phyloP scores from a whole-genome alignment of 1,139 yeast genomes.

The Taphrina deformans region DNA sequence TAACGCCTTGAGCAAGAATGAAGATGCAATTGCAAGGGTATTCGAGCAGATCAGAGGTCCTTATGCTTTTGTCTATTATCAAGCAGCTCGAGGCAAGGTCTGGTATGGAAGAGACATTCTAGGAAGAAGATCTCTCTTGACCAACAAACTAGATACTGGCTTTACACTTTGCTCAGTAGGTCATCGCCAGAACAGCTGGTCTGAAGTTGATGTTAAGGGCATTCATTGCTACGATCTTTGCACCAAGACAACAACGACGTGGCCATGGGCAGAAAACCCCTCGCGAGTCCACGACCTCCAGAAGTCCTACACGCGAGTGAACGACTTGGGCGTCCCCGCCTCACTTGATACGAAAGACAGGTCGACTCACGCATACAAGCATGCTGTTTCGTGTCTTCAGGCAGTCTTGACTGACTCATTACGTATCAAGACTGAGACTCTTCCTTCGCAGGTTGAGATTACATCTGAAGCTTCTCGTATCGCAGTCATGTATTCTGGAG shows the following conservation, averaged over 20 bases:
- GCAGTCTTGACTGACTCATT: slow-evolving; percentile 34
- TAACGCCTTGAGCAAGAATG: slow-evolving; percentile 40
- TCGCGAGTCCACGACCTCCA: neutral
- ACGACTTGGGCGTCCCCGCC: neutral
- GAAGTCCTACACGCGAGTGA: neutral
- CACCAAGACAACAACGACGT: neutral
- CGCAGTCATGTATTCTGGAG: slow-evolving; percentile 86
- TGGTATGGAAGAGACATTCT: slow-evolving; percentile 82
- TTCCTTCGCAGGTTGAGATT: slow-evolving; percentile 32
- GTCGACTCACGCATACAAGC: neutral
- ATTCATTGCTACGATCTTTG: slow-evolving; percentile 41
- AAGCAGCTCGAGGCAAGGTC: slow-evolving; percentile 50
- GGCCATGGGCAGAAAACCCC: neutral
- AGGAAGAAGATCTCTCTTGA: slow-evolving; percentile 77
- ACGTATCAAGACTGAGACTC: slow-evolving; percentile 34
- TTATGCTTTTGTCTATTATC: slow-evolving; percentile 63
- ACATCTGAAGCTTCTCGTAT: slow-evolving; percentile 13
- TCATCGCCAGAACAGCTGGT: slow-evolving; percentile 36
- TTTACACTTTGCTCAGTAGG: slow-evolving; percentile 44
- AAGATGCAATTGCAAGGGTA: slow-evolving; percentile 45
- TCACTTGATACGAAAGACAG: neutral
- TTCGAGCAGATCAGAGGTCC: slow-evolving; percentile 66
- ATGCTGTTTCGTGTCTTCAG: slow-evolving; percentile 10
- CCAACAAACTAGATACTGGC: slow-evolving; percentile 45
- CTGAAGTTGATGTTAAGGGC: slow-evolving; percentile 44